Evolutionary conservation across 768 basidiomycete species (phyloP).

Genomic region (Lentinus tigrinus): DNA sequence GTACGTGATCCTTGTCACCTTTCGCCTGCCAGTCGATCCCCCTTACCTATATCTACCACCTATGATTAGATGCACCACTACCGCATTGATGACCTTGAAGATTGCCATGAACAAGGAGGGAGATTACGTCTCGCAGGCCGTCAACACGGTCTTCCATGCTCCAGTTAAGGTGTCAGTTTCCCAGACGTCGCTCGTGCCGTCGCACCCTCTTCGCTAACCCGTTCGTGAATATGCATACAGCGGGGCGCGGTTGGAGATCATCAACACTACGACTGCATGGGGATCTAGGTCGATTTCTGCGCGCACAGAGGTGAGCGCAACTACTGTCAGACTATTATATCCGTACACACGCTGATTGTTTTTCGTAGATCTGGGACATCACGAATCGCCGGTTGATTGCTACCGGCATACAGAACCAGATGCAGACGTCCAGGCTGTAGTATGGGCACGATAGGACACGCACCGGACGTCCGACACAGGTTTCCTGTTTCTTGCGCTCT

Average conservation of each 20-base stretch:
- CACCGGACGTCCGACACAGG: too few relatives aligned
- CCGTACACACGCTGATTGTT: neutral
- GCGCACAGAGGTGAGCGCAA: neutral
- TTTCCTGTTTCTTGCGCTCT: too few relatives aligned
- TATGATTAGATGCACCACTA: conserved; percentile 3
- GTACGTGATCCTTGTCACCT: neutral
- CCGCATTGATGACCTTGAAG: neutral
- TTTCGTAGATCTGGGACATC: conserved; percentile 9
- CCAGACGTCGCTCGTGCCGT: neutral
- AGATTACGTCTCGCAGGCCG: conserved; percentile 2
- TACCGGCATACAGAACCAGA: conserved; percentile 10
- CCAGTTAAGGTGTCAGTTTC: neutral
- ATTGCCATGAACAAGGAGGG: neutral
- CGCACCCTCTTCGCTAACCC: neutral
- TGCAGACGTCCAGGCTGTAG: neutral
- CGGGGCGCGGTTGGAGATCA: conserved; percentile 1
- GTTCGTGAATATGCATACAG: neutral
- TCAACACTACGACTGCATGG: neutral
- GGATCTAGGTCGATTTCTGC: conserved; percentile 1
- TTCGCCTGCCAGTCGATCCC: neutral
- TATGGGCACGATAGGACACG: neutral
- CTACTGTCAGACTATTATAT: neutral
- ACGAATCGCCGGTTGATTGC: conserved; percentile 4
- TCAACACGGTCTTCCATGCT: conserved; percentile 11
- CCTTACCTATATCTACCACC: neutral